These are phyloP conservation scores for Trichoderma reesei DNA, from an alignment of 495 filamentous ascomycete genomes.

Conservation along the genomic window DNA sequence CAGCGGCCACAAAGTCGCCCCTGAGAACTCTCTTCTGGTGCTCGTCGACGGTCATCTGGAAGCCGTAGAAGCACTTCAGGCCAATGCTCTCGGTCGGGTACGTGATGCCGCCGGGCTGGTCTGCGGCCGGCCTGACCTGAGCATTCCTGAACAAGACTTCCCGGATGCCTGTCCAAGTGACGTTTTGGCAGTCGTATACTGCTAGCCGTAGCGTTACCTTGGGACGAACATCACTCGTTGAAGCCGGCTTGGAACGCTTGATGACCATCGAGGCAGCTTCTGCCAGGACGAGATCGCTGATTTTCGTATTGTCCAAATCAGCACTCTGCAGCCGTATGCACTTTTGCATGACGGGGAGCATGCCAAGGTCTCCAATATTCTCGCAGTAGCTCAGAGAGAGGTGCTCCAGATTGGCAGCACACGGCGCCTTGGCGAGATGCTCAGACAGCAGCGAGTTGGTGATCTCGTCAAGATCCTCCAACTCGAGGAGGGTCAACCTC, in stretches of 20 bases:
- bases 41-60: conserved; percentile 89
- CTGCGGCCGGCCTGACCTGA: conserved; percentile 39
- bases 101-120: conserved; percentile 20
- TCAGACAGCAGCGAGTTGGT: conserved; percentile 64
- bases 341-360: conserved; percentile 70
- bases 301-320: conserved; percentile 89
- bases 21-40: conserved; percentile 75
- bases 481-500: conserved; percentile 71
- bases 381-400: conserved; percentile 88
- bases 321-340: conserved; percentile 60
- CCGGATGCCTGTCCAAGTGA: conserved; percentile 88
- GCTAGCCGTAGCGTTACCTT: conserved; percentile 63
- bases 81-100: conserved; percentile 67
- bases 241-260: conserved; percentile 46
- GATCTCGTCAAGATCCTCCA: conserved; percentile 74
- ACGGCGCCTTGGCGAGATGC: conserved; percentile 62
- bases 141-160: conserved; percentile 80
- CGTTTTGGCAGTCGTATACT: conserved; percentile 78
- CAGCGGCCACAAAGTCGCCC: conserved; percentile 61
- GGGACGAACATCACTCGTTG: conserved; percentile 30
- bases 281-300: conserved; percentile 77
- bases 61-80: conserved; percentile 89
- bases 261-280: conserved; percentile 74
- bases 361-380: conserved; percentile 69
- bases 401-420: conserved; percentile 59